Percentiles rank a stretch among this genome's conserved stretches.
These are phyloP conservation scores for Lichtheimia ornata DNA, from an alignment of 371 early-diverging fungal genomes.

Conservation along the genomic window DNA sequence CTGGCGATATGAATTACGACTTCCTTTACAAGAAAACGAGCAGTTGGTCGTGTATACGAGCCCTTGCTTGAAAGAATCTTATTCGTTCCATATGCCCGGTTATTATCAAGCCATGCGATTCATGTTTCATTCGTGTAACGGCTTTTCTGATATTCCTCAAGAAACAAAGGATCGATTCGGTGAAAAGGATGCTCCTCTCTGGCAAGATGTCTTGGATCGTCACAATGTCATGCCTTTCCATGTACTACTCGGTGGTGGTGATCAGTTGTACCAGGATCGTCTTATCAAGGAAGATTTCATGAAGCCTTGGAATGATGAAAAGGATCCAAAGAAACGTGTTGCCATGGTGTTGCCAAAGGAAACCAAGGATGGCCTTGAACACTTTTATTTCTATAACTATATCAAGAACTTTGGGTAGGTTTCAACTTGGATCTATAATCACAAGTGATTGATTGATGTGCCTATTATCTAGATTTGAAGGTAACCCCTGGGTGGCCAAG, in stretches of 20 bases:
- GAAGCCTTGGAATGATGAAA: conserved; percentile 47
- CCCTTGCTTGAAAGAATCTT: conserved; percentile 16
- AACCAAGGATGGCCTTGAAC: conserved; percentile 59
- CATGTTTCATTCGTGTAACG: conserved; percentile 72
- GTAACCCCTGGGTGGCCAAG: conserved; percentile 53
- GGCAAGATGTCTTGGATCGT: conserved; percentile 78
- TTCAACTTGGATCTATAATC: not conserved
- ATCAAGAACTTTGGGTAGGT: conserved; percentile 64
- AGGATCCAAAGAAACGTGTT: conserved; percentile 35
- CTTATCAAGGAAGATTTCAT: conserved; percentile 41
- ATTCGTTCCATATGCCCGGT: conserved; percentile 40
- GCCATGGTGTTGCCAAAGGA: conserved; percentile 48
- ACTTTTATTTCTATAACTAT: conserved; percentile 79
- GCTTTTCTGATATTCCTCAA: conserved; percentile 62
- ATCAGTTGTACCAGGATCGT: conserved; percentile 74
- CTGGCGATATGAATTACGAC: conserved; percentile 35
- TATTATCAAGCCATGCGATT: conserved; percentile 51
- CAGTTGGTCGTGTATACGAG: conserved; percentile 29
- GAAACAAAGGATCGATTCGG: conserved; percentile 39
- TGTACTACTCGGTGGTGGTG: conserved; percentile 83
- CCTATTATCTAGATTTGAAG: conserved; percentile 22
- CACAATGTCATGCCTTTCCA: conserved; percentile 74
- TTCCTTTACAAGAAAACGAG: conserved; percentile 26
- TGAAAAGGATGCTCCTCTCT: conserved; percentile 64
- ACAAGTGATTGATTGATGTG: not conserved